Evolutionary conservation across 805 yeast genomes (phyloP), one percentile per base, ranked within the genome.

Genomic region (Lachancea meyersii): DNA sequence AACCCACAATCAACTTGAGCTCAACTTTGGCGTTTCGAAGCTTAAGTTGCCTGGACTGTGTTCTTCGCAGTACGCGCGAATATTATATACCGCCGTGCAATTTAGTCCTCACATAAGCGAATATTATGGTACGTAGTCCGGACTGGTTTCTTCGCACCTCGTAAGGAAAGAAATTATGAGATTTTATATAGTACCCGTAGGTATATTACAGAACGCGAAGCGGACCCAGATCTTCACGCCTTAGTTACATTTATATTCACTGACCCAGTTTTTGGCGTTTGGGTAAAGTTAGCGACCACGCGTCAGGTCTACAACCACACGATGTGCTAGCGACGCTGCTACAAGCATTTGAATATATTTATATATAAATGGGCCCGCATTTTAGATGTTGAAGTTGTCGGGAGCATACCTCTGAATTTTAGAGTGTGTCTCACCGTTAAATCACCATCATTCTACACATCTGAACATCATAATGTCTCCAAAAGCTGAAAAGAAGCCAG

Each of bases 401-500:
- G 26, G 11, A 23, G 7, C 7, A 9, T 11, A 28, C 13, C 52
- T 69, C 77, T 77, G 81, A 81, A 80, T 58, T 80, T 51, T 5
- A 35, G 17, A n/a, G n/a, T n/a, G n/a, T n/a, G n/a, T n/a, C n/a
- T n/a, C n/a, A n/a, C n/a, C n/a, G 28, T 10, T 26, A 14, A 6
- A 26, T 6, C 28, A 26, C 28, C 14, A 26, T 20, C 26, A 11
- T 18, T 14, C 18, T 5, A 22, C 5, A 39, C 41, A 51, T 71
- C 11, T 5, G 19, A 17, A 5, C 14, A 19, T 5, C 14, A 32
- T 10, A 17, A 79, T 79, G 83, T 81, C 85, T 59, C 81, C 82
- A 69, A 73, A 73, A 64, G 76, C 77, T 58, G 76, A 72, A 64
- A 73, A 72, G 71, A 73, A 73, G 63, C 77, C 77, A 55, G 96